Evolutionary conservation across 441 rosid species (phyloP), one percentile per base, ranked within the genome.

Genomic region (Brassica hybrid): DNA sequence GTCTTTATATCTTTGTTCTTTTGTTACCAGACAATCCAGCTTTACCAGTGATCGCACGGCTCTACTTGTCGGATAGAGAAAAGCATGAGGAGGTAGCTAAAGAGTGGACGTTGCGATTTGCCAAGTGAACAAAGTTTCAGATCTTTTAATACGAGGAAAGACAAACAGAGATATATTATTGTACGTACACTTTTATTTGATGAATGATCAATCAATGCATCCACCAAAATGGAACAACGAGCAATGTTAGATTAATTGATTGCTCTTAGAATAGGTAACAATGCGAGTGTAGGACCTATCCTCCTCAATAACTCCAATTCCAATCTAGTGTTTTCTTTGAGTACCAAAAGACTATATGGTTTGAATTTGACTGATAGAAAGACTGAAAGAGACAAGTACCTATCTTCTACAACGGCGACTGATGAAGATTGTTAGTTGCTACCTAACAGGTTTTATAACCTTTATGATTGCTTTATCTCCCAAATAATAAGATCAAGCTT

Each of bases 41-140:
- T 71, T 78, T 81, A 50, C 93, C 94, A 21, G 86, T 84, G 67
- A 85, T 90, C 79, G 96, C 97, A 17, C 88, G 77, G 80, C 84
- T 89, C 81, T 91, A 88, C 86, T 80, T 89, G 73, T 77, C 88
- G 14, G 97, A 95, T 72, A 86, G 84, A 76, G 88, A 89, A 56
- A 91, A 91, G 68, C 96, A 95, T 7, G 59, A 54, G 21, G 21
- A 85, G 81, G 74, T 93, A 56, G 97, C 99, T 23, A 82, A 88
- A 30, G 91, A 95, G 79, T 95, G 96, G 99, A 93, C 97, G 2
- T 64, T 85, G 83, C 84, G 91, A 76, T 93, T 93, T 50, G 99
- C 99, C 65, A 93, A 82, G 83, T 93, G 83, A 91, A 45, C 62
- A 69, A 16, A 74, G 52, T 30, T 43, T 56, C 23, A 25, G 58